Percentiles rank a stretch among this genome's conserved stretches.
These are phyloP conservation scores for Rostrohypoxylon terebratum DNA, from an alignment of 495 filamentous ascomycete genomes.

Conservation along the genomic window DNA sequence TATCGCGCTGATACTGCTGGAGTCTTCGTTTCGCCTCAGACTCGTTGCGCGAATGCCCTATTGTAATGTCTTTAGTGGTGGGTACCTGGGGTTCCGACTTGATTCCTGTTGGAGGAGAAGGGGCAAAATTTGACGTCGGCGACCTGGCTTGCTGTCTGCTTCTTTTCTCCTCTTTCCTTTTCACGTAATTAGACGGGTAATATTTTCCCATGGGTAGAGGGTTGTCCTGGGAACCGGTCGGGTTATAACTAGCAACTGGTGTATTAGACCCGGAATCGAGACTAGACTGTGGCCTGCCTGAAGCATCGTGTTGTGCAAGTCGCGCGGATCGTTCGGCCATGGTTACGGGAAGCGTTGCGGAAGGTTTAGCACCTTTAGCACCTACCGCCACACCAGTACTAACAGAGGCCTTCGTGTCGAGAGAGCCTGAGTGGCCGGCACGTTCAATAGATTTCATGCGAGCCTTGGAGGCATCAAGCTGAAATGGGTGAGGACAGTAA, in stretches of 20 bases:
- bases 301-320: slow-evolving; percentile 22
- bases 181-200: slow-evolving; percentile 65
- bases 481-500: slow-evolving; percentile 57
- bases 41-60: slow-evolving; percentile 50
- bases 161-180: slow-evolving; percentile 49
- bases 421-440: slow-evolving; percentile 45
- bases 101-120: slow-evolving; percentile 25
- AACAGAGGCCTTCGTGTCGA: slow-evolving; percentile 4
- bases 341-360: slow-evolving; percentile 27
- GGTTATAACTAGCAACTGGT: slow-evolving; percentile 58
- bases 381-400: slow-evolving; percentile 12
- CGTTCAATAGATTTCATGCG: slow-evolving; percentile 49
- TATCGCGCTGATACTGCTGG: slow-evolving; percentile 70
- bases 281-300: slow-evolving; percentile 12
- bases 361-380: slow-evolving; percentile 17
- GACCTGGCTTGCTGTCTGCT: slow-evolving; percentile 31
- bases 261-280: slow-evolving; percentile 45
- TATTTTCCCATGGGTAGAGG: slow-evolving; percentile 65
- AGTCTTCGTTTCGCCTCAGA: slow-evolving; percentile 63
- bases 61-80: slow-evolving; percentile 31
- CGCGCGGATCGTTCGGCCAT: slow-evolving; percentile 37
- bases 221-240: slow-evolving; percentile 52
- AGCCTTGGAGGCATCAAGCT: slow-evolving; percentile 52
- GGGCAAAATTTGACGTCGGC: slow-evolving; percentile 29
- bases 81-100: slow-evolving; percentile 52